These are phyloP conservation scores for Microbotryomycetes sp. DNA, from an alignment of 1,284 basidiomycete species.

Conservation along the genomic window DNA sequence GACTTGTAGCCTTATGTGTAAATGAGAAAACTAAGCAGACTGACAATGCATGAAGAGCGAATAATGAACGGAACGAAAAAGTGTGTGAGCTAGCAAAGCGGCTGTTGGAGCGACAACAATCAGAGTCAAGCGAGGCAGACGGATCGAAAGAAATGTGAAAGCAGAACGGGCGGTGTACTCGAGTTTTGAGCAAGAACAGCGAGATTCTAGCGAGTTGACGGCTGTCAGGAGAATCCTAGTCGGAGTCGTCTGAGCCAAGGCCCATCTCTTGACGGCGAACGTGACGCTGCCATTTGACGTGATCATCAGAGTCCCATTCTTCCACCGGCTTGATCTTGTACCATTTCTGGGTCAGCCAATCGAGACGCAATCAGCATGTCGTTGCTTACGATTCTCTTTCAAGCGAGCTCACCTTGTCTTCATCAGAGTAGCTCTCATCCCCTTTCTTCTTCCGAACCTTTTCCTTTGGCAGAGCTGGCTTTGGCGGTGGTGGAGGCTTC, in stretches of 20 bases:
- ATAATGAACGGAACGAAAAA: too few relatives aligned
- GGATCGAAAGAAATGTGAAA: too few relatives aligned
- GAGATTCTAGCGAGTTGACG: too few relatives aligned
- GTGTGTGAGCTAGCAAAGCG: too few relatives aligned
- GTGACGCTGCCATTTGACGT: conserved; percentile 4
- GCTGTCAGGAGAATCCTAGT: background rate
- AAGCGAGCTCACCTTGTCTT: conserved; percentile 31
- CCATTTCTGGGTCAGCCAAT: conserved; percentile 15
- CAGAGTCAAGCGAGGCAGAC: too few relatives aligned
- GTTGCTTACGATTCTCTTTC: too few relatives aligned
- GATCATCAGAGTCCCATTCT: conserved; percentile 25
- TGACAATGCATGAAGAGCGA: background rate
- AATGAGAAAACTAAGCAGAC: background rate
- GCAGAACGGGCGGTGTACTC: too few relatives aligned
- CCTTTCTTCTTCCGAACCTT: conserved; percentile 21
- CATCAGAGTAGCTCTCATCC: conserved; percentile 25
- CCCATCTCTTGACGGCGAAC: background rate
- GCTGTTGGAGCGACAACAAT: too few relatives aligned
- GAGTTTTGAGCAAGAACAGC: too few relatives aligned
- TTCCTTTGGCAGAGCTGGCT: conserved; percentile 11
- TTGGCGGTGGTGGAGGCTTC: conserved; percentile 20
- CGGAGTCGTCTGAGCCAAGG: background rate
- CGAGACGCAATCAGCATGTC: too few relatives aligned
- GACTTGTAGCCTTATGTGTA: background rate
- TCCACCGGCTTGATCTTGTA: conserved; percentile 19